A percentile compares a stretch with the other conserved stretches of the same genome.
Conservation (phyloP, 768 basidiomycete genomes). For the Auricularia cornea region DNA sequence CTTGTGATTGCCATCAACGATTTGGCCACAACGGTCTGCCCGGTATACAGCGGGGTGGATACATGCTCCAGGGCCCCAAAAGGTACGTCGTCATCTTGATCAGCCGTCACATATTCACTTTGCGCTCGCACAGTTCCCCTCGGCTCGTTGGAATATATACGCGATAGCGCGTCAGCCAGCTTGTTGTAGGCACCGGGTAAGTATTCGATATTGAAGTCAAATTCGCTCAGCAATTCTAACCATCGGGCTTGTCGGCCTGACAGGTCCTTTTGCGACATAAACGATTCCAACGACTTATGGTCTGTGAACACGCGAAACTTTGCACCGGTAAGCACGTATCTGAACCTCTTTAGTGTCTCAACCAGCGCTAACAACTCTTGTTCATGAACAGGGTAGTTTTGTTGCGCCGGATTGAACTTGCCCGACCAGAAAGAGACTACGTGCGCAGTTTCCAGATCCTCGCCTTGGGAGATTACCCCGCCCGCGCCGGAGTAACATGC, state of each 20-base stretch:
- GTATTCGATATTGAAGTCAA: constrained; percentile 24
- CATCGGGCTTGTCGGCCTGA: constrained; percentile 29
- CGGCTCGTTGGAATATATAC: not conserved
- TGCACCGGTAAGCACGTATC: constrained; percentile 22
- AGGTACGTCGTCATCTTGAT: not conserved
- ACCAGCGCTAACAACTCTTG: constrained; percentile 31
- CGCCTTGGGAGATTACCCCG: constrained; percentile 22
- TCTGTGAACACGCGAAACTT: constrained; percentile 25
- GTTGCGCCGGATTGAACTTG: constrained; percentile 29
- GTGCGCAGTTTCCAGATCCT: constrained; percentile 16
- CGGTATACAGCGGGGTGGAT: not conserved
- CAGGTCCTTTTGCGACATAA: constrained; percentile 26
- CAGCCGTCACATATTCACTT: not conserved
- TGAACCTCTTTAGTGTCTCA: constrained; percentile 14
- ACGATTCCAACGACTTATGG: constrained; percentile 21
- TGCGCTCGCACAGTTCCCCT: not conserved
- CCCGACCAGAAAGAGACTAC: constrained; percentile 29
- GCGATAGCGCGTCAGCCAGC: constrained; percentile 21
- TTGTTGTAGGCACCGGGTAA: constrained; percentile 25
- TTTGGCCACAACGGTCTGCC: not conserved
- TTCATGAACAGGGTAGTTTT: constrained; percentile 35
- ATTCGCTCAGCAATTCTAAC: constrained; percentile 27
- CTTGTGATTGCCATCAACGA: not conserved
- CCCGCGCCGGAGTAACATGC: constrained; percentile 23
- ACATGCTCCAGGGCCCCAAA: not conserved